Evolutionary conservation across 345 rosid species (phyloP).

Genomic region (Rubroshorea leprosula): DNA sequence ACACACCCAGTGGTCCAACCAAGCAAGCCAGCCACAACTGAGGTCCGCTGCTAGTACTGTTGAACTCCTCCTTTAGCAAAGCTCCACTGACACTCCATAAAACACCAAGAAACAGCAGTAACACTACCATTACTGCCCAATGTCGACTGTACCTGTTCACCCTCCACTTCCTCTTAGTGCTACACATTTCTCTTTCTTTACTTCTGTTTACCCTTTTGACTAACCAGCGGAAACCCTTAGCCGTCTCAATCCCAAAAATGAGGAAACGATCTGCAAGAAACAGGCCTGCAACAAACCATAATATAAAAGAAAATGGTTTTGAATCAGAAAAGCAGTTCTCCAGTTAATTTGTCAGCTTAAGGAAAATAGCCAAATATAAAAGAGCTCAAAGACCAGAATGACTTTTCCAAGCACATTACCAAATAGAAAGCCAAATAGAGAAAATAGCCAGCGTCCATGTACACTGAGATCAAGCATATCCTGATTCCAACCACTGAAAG

Average conservation of each 20-base stretch:
- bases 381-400: background rate
- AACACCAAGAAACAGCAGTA: slow-evolving; percentile 41
- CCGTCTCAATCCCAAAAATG: slow-evolving; percentile 71
- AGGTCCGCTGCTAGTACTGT: slow-evolving; percentile 39
- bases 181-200: slow-evolving; percentile 12
- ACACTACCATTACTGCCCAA: slow-evolving; percentile 27
- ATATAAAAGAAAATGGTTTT: background rate
- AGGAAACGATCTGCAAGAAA: slow-evolving; percentile 71
- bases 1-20: slow-evolving; percentile 75
- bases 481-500: slow-evolving; percentile 98
- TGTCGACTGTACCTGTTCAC: slow-evolving; percentile 41
- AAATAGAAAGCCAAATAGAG: slow-evolving; percentile 57
- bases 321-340: background rate
- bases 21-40: slow-evolving; percentile 80
- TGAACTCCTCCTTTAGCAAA: slow-evolving; percentile 43
- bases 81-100: slow-evolving; percentile 44
- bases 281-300: slow-evolving; percentile 46
- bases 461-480: slow-evolving; percentile 84
- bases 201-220: slow-evolving; percentile 19
- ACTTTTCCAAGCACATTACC: slow-evolving; percentile 36
- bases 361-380: too few species aligned
- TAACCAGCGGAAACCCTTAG: slow-evolving; percentile 66
- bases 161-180: slow-evolving; percentile 24
- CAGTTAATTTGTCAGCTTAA: too few species aligned
- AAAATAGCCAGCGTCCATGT: slow-evolving; percentile 64